Conservation (phyloP, 75 land plant species). For the Azolla pinnata region DNA sequence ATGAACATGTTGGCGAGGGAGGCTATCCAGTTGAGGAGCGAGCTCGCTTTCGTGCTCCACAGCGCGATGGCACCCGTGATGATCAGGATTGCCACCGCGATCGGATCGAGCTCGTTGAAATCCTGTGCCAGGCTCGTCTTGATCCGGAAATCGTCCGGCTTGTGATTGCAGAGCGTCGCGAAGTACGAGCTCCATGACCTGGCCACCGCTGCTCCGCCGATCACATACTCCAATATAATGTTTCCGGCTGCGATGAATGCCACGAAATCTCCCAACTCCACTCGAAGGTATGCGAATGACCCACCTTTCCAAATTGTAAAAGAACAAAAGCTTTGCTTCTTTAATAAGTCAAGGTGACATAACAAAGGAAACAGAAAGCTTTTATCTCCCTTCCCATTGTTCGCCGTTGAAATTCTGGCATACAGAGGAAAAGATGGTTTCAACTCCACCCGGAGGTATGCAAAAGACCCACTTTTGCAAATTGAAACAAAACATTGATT, state of each 20-base stretch:
- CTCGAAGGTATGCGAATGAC: conserved; percentile 67
- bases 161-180: conserved; percentile 38
- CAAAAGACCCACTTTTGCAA: conserved; percentile 55
- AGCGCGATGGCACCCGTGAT: conserved; percentile 35
- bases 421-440: conserved; percentile 14
- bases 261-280: conserved; percentile 65
- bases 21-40: conserved; percentile 54
- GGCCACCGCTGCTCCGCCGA: conserved; percentile 55
- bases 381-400: no score
- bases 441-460: conserved; percentile 55
- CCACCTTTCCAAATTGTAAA: conserved; percentile 26
- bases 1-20: conserved; percentile 41
- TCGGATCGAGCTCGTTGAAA: conserved; percentile 51
- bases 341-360: no score
- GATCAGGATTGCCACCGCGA: conserved; percentile 44
- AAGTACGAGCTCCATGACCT: conserved; percentile 67
- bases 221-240: conserved; percentile 55
- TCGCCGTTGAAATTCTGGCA: not conserved
- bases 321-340: no score
- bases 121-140: conserved; percentile 25
- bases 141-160: conserved; percentile 39
- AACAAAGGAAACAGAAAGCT: no score
- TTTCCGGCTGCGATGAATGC: conserved; percentile 74
- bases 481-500: conserved; percentile 2
- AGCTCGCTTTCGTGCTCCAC: conserved; percentile 43